A percentile compares a stretch with the other conserved stretches of the same genome.
Evolutionary conservation across 2,329 filamentous ascomycete species (phyloP).

Genomic region (Venturia pyrina): DNA sequence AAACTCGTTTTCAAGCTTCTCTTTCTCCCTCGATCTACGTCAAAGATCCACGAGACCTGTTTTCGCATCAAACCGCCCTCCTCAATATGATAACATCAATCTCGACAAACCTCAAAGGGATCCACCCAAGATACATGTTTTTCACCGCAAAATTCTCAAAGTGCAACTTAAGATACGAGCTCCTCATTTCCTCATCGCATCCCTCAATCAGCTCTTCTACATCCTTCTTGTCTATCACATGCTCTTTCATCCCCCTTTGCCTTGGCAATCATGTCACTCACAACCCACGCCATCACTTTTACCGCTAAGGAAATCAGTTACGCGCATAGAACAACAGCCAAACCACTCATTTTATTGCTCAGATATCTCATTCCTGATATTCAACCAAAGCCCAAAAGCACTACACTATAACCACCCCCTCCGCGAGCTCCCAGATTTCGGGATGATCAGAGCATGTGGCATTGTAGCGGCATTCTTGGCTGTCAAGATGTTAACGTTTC

Average conservation of each 20-base stretch:
- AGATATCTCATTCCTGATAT: constrained; percentile 49
- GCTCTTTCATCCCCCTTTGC: constrained; percentile 24
- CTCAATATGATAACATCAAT: constrained; percentile 24
- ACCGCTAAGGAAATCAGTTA: constrained; percentile 34
- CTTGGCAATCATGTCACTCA: constrained; percentile 50
- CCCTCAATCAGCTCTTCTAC: constrained; percentile 37
- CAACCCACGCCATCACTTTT: constrained; percentile 46
- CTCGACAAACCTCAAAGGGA: constrained; percentile 21
- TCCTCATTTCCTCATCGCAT: constrained; percentile 31
- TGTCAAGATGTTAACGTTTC: too few species aligned
- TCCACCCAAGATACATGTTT: constrained; percentile 30
- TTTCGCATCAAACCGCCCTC: neutral
- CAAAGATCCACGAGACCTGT: too few species aligned
- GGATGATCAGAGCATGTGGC: too few species aligned
- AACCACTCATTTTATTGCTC: constrained; percentile 57
- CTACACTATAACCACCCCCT: constrained; percentile 42
- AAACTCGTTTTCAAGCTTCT: neutral
- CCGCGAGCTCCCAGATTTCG: too few species aligned
- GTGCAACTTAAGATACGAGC: constrained; percentile 11
- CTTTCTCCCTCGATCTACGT: neutral
- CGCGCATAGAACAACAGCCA: constrained; percentile 48
- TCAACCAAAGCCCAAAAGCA: constrained; percentile 56
- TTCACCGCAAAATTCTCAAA: constrained; percentile 25
- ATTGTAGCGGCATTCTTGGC: too few species aligned
- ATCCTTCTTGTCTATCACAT: constrained; percentile 43